Conservation (phyloP, 2,329 filamentous ascomycete species). For the Colletotrichum sp. region DNA sequence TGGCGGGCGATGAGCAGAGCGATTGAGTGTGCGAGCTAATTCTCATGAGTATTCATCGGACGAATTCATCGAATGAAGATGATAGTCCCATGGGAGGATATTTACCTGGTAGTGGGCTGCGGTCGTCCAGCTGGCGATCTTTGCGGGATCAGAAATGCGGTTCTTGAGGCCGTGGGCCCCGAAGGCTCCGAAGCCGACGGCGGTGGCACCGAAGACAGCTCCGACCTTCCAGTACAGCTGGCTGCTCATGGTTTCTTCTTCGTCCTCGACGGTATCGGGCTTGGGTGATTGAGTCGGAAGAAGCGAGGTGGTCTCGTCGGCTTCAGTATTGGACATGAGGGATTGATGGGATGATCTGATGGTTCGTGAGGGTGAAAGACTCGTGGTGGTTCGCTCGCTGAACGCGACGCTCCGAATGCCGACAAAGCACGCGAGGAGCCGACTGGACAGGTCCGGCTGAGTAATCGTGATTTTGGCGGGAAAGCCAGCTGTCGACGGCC, state of each 20-base stretch:
- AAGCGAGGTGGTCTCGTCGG: neutral
- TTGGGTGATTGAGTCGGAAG: neutral
- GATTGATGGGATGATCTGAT: neutral
- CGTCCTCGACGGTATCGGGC: neutral
- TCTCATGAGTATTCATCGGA: neutral
- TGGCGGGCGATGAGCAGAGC: slow-evolving; percentile 64
- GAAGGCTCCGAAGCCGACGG: slow-evolving; percentile 69
- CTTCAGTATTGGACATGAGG: neutral
- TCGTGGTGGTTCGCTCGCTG: neutral
- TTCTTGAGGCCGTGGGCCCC: slow-evolving; percentile 72
- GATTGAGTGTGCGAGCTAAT: slow-evolving; percentile 67
- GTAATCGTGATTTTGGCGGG: neutral
- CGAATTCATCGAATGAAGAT: neutral
- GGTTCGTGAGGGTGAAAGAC: neutral
- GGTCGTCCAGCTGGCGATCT: slow-evolving; percentile 65
- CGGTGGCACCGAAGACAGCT: slow-evolving; percentile 65
- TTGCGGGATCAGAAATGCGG: slow-evolving; percentile 61
- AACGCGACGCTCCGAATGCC: neutral
- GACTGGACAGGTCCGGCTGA: neutral
- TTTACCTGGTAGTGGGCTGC: slow-evolving; percentile 73
- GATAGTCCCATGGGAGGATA: neutral
- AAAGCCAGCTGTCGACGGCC: neutral
- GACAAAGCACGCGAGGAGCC: neutral
- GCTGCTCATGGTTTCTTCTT: slow-evolving; percentile 24
- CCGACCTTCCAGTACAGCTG: slow-evolving; percentile 64